phyloP scores from a whole-genome alignment of 139 green algal genomes.

The Tetratostichococcus sp. region DNA sequence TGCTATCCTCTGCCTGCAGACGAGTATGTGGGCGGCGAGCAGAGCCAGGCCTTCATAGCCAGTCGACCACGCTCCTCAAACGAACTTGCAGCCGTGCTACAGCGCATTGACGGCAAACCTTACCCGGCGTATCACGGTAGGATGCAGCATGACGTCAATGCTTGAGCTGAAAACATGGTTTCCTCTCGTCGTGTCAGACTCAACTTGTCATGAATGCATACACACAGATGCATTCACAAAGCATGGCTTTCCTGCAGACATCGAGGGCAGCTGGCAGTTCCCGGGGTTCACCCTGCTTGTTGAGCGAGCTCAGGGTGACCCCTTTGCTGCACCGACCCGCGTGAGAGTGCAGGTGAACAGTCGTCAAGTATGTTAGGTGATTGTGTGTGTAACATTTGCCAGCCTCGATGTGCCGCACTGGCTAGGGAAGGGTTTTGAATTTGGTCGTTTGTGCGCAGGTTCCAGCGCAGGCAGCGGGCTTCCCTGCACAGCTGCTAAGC shows the following conservation, averaged over 20 bases:
- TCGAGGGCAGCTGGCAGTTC: conserved; percentile 40
- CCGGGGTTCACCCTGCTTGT: conserved; percentile 36
- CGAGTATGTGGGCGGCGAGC: not conserved
- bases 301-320: conserved; percentile 48
- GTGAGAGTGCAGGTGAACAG: conserved; percentile 21
- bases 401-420: too few relatives aligned
- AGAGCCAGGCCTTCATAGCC: not conserved
- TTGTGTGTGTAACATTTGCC: too few relatives aligned
- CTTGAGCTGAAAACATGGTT: too few relatives aligned
- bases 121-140: conserved; percentile 46
- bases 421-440: too few relatives aligned
- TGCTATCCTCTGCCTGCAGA: not conserved
- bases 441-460: conserved; percentile 20
- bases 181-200: too few relatives aligned
- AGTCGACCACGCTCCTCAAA: not conserved
- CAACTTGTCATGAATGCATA: too few relatives aligned
- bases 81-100: conserved; percentile 24
- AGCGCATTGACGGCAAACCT: conserved; percentile 38
- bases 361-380: too few relatives aligned
- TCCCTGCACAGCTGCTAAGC: conserved; percentile 19
- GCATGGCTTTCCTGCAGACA: conserved; percentile 12
- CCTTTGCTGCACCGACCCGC: conserved; percentile 37
- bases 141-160: too few relatives aligned
- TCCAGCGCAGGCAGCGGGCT: conserved; percentile 7
- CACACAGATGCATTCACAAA: too few relatives aligned